Evolutionary conservation across 1,139 yeast genomes (phyloP).

Genomic region (Yamadazyma siamensis): DNA sequence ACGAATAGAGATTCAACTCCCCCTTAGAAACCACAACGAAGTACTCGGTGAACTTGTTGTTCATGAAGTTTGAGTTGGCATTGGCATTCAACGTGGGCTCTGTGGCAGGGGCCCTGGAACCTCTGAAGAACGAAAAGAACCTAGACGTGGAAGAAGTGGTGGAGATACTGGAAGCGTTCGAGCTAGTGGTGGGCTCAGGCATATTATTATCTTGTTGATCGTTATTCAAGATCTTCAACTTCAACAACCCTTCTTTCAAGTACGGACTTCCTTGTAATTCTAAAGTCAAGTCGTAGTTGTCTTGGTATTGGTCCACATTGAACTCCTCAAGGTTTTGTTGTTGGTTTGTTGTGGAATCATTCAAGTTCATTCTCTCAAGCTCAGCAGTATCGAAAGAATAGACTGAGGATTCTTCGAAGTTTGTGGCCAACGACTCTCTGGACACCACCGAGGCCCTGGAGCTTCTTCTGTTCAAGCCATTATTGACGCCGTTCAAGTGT

Average conservation of each 20-base stretch:
- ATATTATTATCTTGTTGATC: constrained; percentile 34
- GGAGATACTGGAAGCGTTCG: constrained; percentile 24
- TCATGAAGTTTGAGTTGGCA: constrained; percentile 6
- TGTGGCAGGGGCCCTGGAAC: constrained; percentile 5
- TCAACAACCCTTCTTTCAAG: constrained; percentile 71
- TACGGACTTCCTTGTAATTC: constrained; percentile 75
- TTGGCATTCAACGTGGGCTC: constrained; percentile 8
- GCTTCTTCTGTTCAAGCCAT: constrained; percentile 25
- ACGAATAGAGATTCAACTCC: constrained; percentile 51
- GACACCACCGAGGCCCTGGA: constrained; percentile 38
- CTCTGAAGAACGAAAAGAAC: constrained; percentile 21
- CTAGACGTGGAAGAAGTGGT: constrained; percentile 16
- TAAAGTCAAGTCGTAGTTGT: constrained; percentile 54
- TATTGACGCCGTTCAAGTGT: constrained; percentile 6
- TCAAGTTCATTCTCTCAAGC: constrained; percentile 17
- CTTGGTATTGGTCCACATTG: constrained; percentile 43
- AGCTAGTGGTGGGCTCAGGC: constrained; percentile 17
- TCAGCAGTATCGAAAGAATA: constrained; percentile 35
- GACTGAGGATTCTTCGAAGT: constrained; percentile 37
- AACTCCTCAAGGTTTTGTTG: constrained; percentile 30
- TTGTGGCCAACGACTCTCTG: constrained; percentile 13
- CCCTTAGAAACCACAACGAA: constrained; percentile 61
- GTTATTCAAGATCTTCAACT: constrained; percentile 44
- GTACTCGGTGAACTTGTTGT: constrained; percentile 41
- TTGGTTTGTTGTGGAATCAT: constrained; percentile 9